phyloP scores from a whole-genome alignment of 768 basidiomycete species.

The Pisolithus marmoratus region DNA sequence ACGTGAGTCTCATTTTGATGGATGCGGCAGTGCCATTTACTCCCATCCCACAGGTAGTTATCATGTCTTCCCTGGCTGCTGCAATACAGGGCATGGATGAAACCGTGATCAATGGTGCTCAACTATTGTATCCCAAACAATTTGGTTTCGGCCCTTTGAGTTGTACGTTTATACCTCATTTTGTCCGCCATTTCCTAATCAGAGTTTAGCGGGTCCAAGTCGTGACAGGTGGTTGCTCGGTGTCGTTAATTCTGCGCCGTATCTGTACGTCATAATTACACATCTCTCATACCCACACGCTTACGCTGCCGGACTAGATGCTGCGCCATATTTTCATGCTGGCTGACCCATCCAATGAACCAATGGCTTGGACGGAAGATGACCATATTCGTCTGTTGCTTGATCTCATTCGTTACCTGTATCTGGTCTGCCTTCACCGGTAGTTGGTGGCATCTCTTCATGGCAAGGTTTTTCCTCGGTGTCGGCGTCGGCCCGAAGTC shows the following conservation, averaged over 20 bases:
- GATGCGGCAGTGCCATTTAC: constrained; percentile 7
- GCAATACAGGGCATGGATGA: constrained; percentile 54
- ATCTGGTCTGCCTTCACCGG: constrained; percentile 46
- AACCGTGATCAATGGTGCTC: constrained; percentile 33
- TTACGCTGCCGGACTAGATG: too few relatives aligned
- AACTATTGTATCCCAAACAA: constrained; percentile 38
- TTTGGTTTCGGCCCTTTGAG: constrained; percentile 36
- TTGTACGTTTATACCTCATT: not conserved
- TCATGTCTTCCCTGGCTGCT: constrained; percentile 63
- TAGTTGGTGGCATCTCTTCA: constrained; percentile 47
- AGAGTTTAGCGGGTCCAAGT: constrained; percentile 11
- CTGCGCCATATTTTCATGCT: constrained; percentile 22
- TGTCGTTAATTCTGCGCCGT: constrained; percentile 56
- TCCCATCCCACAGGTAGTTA: constrained; percentile 39
- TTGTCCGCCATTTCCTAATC: not conserved
- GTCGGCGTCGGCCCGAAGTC: constrained; percentile 41
- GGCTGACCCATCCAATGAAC: constrained; percentile 54
- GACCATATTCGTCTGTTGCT: constrained; percentile 45
- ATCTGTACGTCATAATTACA: constrained; percentile 27
- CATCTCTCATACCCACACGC: too few relatives aligned
- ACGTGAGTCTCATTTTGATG: constrained; percentile 8
- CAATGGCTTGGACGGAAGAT: constrained; percentile 35
- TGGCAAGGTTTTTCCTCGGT: constrained; percentile 41
- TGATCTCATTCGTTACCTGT: constrained; percentile 42
- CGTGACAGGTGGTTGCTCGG: constrained; percentile 67